These are phyloP conservation scores for Amanita subjunquillea DNA, from an alignment of 768 basidiomycete genomes.

Conservation along the genomic window DNA sequence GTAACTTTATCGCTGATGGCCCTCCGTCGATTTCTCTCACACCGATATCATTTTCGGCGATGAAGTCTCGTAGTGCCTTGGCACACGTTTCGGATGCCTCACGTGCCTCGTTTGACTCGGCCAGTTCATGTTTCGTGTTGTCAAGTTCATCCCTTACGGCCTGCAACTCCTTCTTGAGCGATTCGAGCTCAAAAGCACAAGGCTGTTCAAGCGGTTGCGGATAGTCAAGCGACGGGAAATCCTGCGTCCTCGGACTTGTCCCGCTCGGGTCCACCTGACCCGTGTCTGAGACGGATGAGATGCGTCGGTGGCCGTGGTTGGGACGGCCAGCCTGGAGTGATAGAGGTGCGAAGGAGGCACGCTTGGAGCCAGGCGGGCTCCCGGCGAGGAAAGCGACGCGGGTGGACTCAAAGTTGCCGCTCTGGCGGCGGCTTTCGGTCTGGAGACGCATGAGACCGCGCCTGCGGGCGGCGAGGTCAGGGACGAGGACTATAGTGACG, in stretches of 20 bases:
- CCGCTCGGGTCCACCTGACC: slow-evolving; percentile 22
- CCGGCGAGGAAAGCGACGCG: slow-evolving; percentile 37
- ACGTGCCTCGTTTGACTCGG: slow-evolving; percentile 72
- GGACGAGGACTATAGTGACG: not conserved
- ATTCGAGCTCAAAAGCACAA: slow-evolving; percentile 37
- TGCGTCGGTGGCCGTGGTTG: slow-evolving; percentile 46
- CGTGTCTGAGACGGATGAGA: slow-evolving; percentile 68
- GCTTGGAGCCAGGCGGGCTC: slow-evolving; percentile 48
- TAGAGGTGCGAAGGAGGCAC: slow-evolving; percentile 68
- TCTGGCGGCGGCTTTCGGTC: slow-evolving; percentile 61
- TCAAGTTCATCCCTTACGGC: slow-evolving; percentile 50
- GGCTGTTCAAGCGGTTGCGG: slow-evolving; percentile 16
- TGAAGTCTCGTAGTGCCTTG: slow-evolving; percentile 74
- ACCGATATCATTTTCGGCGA: slow-evolving; percentile 64
- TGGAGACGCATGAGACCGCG: slow-evolving; percentile 84
- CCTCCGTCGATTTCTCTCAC: slow-evolving; percentile 10
- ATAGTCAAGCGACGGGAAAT: slow-evolving; percentile 20
- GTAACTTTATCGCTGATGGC: slow-evolving; percentile 23
- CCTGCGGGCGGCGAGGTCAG: slow-evolving; percentile 22
- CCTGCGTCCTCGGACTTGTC: slow-evolving; percentile 24
- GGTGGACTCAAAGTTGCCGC: slow-evolving; percentile 22
- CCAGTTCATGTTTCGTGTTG: slow-evolving; percentile 54
- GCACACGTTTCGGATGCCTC: slow-evolving; percentile 84
- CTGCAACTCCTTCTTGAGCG: slow-evolving; percentile 49
- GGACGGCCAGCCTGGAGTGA: slow-evolving; percentile 34